Conservation (phyloP, 306 rosid species). For the Psophocarpus tetragonolobus region DNA sequence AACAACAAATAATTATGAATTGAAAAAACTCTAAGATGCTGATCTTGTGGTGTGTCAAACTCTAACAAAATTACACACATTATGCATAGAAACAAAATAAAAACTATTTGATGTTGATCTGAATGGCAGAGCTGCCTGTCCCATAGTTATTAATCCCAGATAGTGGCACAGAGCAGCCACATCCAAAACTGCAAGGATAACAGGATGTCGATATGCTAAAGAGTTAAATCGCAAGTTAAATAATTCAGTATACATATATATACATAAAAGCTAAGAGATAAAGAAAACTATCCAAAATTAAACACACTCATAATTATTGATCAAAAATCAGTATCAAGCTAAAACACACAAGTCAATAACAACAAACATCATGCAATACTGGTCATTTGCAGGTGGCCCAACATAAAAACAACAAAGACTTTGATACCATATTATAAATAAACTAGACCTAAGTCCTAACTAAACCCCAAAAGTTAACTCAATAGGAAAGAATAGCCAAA, state of each 20-base stretch:
- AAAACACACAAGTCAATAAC: background rate
- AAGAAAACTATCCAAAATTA: background rate
- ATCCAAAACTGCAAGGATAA: background rate
- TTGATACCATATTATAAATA: background rate
- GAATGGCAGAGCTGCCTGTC: background rate
- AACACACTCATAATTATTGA: background rate
- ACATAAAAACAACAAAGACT: background rate
- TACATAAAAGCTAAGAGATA: background rate
- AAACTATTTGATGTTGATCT: background rate
- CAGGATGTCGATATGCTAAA: background rate
- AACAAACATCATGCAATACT: background rate
- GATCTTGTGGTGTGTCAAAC: background rate
- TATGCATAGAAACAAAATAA: background rate
- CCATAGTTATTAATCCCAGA: background rate
- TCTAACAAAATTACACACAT: background rate
- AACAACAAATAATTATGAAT: background rate
- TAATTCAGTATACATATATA: background rate
- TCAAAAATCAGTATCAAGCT: background rate
- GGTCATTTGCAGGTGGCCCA: background rate
- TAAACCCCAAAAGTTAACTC: background rate
- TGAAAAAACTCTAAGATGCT: background rate
- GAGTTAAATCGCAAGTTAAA: background rate
- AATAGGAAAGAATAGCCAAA: background rate
- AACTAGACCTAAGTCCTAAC: too few species aligned
- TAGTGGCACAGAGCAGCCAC: background rate